Evolutionary conservation across 108 stramenopile species (phyloP).

Genomic region (Epipyxis sp.): DNA sequence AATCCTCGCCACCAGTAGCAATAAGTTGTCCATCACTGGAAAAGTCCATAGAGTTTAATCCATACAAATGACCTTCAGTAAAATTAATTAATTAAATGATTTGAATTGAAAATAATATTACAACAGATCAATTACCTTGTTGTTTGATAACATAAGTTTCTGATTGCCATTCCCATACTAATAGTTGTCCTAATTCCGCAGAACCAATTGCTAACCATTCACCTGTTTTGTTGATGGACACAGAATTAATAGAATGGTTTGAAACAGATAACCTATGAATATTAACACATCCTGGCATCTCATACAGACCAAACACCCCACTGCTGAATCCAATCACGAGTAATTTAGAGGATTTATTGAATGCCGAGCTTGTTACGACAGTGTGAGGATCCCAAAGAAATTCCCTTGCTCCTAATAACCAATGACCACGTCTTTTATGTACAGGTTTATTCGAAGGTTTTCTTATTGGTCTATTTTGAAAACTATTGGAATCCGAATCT

Average conservation of each 20-base stretch:
- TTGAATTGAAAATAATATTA: no score
- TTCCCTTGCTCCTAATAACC: conserved; percentile 54
- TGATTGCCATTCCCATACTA: conserved; percentile 98
- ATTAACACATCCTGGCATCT: conserved; percentile 67
- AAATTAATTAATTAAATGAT: no score
- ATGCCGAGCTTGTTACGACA: conserved; percentile 60
- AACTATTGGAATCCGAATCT: not conserved
- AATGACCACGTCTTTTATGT: not conserved
- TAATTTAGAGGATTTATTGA: conserved; percentile 62
- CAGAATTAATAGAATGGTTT: conserved; percentile 37
- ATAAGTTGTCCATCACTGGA: conserved; percentile 84
- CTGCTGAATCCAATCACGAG: conserved; percentile 81
- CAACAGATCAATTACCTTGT: no score
- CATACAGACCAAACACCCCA: conserved; percentile 92
- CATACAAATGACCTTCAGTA: conserved; percentile 94
- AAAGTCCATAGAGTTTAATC: conserved; percentile 84
- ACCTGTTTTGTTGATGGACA: conserved; percentile 76
- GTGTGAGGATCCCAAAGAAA: conserved; percentile 75
- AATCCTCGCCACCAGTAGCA: conserved; percentile 96
- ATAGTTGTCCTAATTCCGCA: conserved; percentile 80
- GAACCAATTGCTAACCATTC: conserved; percentile 84
- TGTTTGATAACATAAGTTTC: conserved; percentile 98
- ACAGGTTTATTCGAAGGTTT: conserved; percentile 48
- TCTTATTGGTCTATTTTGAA: conserved; percentile 43
- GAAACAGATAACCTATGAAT: conserved; percentile 77